These are phyloP conservation scores for Bassia scoparia DNA, from an alignment of 148 eudicot genomes.

Conservation along the genomic window DNA sequence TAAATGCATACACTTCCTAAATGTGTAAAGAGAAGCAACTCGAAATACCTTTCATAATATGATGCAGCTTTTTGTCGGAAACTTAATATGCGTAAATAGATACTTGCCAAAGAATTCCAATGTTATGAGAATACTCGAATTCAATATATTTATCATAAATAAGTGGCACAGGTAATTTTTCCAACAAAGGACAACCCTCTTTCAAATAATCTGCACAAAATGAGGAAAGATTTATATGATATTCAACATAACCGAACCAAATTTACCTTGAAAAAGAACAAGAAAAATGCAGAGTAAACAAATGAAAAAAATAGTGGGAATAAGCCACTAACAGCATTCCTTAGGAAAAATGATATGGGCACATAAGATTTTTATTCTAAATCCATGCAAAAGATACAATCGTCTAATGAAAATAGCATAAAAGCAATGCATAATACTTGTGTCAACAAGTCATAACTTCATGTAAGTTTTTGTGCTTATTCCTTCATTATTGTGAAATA, in stretches of 20 bases:
- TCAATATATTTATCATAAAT: constrained; percentile 69
- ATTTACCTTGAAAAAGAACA: background rate
- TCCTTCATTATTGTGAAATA: background rate
- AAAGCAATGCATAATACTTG: background rate
- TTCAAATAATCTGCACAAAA: constrained; percentile 54
- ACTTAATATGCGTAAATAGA: constrained; percentile 59
- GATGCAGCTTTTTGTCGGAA: constrained; percentile 76
- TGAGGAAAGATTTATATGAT: background rate
- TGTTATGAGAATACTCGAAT: constrained; percentile 74
- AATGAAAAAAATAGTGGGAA: background rate
- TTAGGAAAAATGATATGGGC: background rate
- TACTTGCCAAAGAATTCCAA: constrained; percentile 69
- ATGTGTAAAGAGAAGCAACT: background rate
- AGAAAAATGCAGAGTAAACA: background rate
- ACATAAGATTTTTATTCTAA: background rate
- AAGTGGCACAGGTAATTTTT: constrained; percentile 75
- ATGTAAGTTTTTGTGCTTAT: background rate
- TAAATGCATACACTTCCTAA: background rate
- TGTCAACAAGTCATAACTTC: too few relatives aligned
- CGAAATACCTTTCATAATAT: constrained; percentile 71
- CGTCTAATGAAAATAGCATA: background rate
- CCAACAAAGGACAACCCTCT: constrained; percentile 71
- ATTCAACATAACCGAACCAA: background rate
- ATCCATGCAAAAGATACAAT: background rate
- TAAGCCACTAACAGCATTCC: background rate